Evolutionary conservation across 2,329 filamentous ascomycete genomes (phyloP), one percentile per base, ranked within the genome.

Genomic region (Hirsutella thompsonii): DNA sequence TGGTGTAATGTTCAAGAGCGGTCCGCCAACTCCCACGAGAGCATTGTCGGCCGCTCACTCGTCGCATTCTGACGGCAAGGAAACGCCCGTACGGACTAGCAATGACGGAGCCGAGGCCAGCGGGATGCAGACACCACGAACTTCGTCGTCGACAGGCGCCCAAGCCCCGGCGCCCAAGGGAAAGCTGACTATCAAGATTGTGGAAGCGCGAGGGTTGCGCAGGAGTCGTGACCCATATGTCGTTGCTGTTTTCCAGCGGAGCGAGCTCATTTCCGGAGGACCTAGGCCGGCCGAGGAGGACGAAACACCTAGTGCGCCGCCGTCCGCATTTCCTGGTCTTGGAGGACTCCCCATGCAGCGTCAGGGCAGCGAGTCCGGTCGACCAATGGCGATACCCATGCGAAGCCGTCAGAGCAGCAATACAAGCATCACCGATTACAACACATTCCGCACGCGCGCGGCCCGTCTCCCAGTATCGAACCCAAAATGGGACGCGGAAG

Each of bases 331-430:
- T 41, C 71, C 73, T 29, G 71, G 74, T 21, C 69, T 79, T 42
- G 71, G 74, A 29, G 71, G 74, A 21, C 69, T 79, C 42, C 67
- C 76, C 1, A 79, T 81, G 44, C 74, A 78, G 52, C 73, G 82
- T 43, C 79, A 83, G 46, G 83, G 81, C 43, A 92, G 85, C 56
- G 87, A 94, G 52, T 82, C 81, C 23, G 85, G 88, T 21, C 76
- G 82, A 40, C 76, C 88, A 14, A 90, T 95, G 80, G 86, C 88
- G 26, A 96, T 98, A 49, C 92, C 92, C 2, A 95, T 96, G 87
- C 81, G 83, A 54, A 96, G 89, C 60, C 81, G 92, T 42, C 92
- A 96, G 59, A 96, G 90, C 64, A 96, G 90, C 66, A 89, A 90
- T 63, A 94, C 89, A 42, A 94, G 90, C 55, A 69, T 82, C 48